phyloP scores from a whole-genome alignment of 345 rosid genomes.

The Eutrema heterophyllum region DNA sequence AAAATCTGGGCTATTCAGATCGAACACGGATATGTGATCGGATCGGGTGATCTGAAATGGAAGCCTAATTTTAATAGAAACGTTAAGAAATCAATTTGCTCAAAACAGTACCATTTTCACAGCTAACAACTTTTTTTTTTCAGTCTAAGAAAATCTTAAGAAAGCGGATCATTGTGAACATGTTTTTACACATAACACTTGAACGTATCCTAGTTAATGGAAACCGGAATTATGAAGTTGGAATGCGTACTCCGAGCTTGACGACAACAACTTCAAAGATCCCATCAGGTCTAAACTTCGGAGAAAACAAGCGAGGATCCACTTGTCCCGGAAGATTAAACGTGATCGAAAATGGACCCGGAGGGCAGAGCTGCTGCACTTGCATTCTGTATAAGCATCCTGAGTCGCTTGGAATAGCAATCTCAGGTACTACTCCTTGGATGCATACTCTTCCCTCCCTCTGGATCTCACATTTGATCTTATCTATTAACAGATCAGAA shows the following conservation, averaged over 20 bases:
- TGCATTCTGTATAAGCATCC: slow-evolving; percentile 37
- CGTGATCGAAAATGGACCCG: slow-evolving; percentile 58
- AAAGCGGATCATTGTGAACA: background rate
- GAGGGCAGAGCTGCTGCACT: slow-evolving; percentile 44
- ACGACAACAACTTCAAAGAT: slow-evolving; percentile 61
- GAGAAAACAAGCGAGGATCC: slow-evolving; percentile 54
- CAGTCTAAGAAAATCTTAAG: background rate
- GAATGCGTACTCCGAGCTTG: slow-evolving; percentile 28
- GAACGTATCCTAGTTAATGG: slow-evolving; percentile 1
- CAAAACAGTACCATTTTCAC: background rate
- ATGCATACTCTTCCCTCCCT: slow-evolving; percentile 55
- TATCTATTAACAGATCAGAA: slow-evolving; percentile 33
- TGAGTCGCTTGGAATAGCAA: slow-evolving; percentile 29
- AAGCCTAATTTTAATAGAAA: background rate
- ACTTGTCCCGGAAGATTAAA: slow-evolving; percentile 76
- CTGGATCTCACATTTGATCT: slow-evolving; percentile 47
- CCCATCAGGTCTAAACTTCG: slow-evolving; percentile 49
- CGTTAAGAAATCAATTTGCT: background rate
- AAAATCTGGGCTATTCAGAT: background rate
- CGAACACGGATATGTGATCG: background rate
- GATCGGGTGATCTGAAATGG: background rate
- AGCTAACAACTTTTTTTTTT: background rate
- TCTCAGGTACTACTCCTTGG: slow-evolving; percentile 43
- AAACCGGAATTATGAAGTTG: background rate
- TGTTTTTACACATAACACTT: background rate